A percentile compares a stretch with the other conserved stretches of the same genome.
Evolutionary conservation across 306 rosid species (phyloP).

Genomic region (Corylus heterophylla): DNA sequence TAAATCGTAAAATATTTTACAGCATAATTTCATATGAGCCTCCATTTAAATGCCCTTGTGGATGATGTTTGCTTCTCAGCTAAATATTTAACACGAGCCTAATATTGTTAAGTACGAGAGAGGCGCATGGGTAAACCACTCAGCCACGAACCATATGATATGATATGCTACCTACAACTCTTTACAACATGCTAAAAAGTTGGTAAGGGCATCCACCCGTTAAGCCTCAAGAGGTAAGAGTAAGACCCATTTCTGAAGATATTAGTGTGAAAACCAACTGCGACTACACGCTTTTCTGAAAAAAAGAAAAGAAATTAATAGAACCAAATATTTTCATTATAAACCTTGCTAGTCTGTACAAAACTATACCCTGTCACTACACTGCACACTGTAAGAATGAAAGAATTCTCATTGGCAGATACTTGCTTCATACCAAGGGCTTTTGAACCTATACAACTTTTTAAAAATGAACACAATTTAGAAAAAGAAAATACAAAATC

Average conservation of each 20-base stretch:
- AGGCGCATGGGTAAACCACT: too few species aligned
- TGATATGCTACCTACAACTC: too few species aligned
- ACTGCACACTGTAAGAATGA: slow-evolving; percentile 20
- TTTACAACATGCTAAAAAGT: too few species aligned
- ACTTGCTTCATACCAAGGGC: slow-evolving; percentile 19
- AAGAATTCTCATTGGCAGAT: slow-evolving; percentile 20
- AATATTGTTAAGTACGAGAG: too few species aligned
- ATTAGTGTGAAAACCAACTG: too few species aligned
- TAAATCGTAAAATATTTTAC: neutral
- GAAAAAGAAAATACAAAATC: neutral
- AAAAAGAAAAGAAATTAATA: neutral
- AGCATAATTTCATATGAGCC: neutral
- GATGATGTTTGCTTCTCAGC: neutral
- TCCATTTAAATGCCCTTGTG: neutral
- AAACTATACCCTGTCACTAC: slow-evolving; percentile 9
- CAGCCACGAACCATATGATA: too few species aligned
- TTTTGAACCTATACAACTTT: slow-evolving; percentile 24
- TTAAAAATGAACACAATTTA: neutral
- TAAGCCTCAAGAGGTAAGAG: too few species aligned
- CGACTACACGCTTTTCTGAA: too few species aligned
- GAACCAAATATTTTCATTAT: neutral
- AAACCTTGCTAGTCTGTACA: slow-evolving; percentile 21
- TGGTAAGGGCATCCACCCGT: too few species aligned
- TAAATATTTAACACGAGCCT: too few species aligned
- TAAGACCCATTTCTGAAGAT: too few species aligned